Evolutionary conservation across 805 yeast species (phyloP), one percentile per base, ranked within the genome.

Genomic region (Myxozyma nipponensis): DNA sequence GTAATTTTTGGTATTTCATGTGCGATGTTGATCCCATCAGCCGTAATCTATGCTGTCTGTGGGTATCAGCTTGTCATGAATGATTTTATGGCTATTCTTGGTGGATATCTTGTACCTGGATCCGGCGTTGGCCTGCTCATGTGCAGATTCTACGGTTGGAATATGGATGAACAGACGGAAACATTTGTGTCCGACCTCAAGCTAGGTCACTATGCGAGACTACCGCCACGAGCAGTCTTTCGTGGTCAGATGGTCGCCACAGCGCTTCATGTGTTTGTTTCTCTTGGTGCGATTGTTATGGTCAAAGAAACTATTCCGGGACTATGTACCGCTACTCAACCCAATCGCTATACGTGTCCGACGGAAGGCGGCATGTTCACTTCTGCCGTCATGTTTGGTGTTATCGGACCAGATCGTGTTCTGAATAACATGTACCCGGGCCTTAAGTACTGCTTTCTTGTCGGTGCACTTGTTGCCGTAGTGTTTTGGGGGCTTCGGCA

Each of bases 371-470:
- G 75, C 9, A 78, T 77, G 63, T 80, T 69, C 66, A 70, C 74
- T 36, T 77, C 85, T 1, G 75, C 84, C 1, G 42, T 81, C 22
- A 65, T 79, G 39, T 82, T 86, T 86, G 87, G 86, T 46, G 62
- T 70, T 5, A 74, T 82, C 56, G 86, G 86, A 2, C 85, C 87
- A 1, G 72, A 75, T 25, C 74, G 81, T 54, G 77, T 79, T 38
- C 81, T 82, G 61, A 26, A 44, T 25, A 35, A 40, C 5, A 18
- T 49, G 25, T 49, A 49, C 24, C 53, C 53, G 2, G 42, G 41
- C 10, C 46, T 49, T 9, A 40, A 36, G 26, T 49, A 45, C 28
- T 44, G 44, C 17, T 44, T 49, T 25, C 37, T 49, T 18, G 39
- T 45, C 9, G 47, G 47, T 7, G 46, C 45, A 18, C 44, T 46